Percentiles rank a stretch among this genome's conserved stretches.
Conservation (phyloP, 257 asterid species). For the Paraleonurus japonicus region DNA sequence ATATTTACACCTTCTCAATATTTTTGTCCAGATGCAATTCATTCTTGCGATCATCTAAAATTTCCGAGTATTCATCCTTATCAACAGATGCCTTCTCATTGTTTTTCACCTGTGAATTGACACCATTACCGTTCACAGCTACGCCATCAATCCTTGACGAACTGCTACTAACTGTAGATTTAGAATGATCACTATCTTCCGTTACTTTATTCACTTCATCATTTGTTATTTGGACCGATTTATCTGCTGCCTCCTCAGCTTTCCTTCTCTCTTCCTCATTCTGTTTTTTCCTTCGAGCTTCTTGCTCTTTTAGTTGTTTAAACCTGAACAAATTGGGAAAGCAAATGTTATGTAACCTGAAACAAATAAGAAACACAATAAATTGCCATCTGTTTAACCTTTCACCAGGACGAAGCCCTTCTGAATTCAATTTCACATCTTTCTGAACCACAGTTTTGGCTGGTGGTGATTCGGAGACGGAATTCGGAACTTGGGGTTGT, state of each 20-base stretch:
- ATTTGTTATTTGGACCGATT: conserved; percentile 31
- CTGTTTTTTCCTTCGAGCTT: conserved; percentile 56
- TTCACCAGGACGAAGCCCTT: conserved; percentile 83
- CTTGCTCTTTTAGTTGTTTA: conserved; percentile 89
- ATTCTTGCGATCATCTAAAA: conserved; percentile 33
- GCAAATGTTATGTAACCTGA: conserved; percentile 1
- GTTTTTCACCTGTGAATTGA: conserved; percentile 36
- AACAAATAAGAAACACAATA: conserved; percentile 9
- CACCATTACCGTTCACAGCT: conserved; percentile 45
- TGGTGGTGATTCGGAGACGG: conserved; percentile 49
- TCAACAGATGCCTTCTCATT: conserved; percentile 26
- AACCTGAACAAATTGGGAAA: conserved; percentile 52
- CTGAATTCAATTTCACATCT: conserved; percentile 48
- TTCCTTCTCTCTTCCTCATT: conserved; percentile 69
- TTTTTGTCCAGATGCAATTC: conserved; percentile 39
- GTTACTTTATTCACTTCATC: conserved; percentile 33
- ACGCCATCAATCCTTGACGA: conserved; percentile 32
- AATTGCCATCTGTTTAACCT: conserved; percentile 46
- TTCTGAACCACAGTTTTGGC: conserved; percentile 33
- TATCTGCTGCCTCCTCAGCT: conserved; percentile 44
- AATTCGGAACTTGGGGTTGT: conserved; percentile 40
- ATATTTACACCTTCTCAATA: conserved; percentile 47
- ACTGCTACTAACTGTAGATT: conserved; percentile 9
- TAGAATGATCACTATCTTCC: conserved; percentile 23
- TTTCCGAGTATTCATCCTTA: conserved; percentile 29